Percentiles rank a stretch among this genome's conserved stretches.
Evolutionary conservation across 2,329 filamentous ascomycete species (phyloP).

Genomic region (Fusarium goolgardi): DNA sequence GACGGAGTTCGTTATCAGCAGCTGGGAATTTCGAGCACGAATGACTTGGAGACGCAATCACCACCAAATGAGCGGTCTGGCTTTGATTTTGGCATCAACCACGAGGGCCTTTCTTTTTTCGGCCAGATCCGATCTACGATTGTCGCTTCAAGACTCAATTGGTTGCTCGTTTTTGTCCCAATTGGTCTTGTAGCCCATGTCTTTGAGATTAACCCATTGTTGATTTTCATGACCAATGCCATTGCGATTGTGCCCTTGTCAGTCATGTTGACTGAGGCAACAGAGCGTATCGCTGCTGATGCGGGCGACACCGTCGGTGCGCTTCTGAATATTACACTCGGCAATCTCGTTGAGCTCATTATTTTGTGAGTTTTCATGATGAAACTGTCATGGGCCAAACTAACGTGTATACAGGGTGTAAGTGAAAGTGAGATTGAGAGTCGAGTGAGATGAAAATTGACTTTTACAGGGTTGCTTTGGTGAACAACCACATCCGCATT

Average conservation of each 20-base stretch:
- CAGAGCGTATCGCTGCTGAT: conserved; percentile 67
- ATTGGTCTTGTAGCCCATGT: conserved; percentile 70
- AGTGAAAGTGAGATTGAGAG: conserved; percentile 22
- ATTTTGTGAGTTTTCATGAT: conserved; percentile 58
- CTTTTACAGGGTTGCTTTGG: conserved; percentile 59
- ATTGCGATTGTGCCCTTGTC: conserved; percentile 70
- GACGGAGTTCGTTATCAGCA: conserved; percentile 43
- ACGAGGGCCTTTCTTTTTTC: conserved; percentile 30
- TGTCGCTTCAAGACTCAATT: conserved; percentile 66
- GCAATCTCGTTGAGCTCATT: conserved; percentile 72
- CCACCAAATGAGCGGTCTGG: conserved; percentile 26
- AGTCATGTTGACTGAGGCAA: conserved; percentile 67
- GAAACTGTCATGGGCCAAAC: conserved; percentile 21
- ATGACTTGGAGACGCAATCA: conserved; percentile 44
- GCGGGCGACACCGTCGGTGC: conserved; percentile 70
- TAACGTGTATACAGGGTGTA: conserved; percentile 52
- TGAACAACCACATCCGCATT: conserved; percentile 74
- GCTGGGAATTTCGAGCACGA: conserved; percentile 29
- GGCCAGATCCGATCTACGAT: conserved; percentile 47
- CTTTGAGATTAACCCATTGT: conserved; percentile 50
- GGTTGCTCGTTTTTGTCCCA: conserved; percentile 77
- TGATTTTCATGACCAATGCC: conserved; percentile 69
- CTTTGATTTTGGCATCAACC: conserved; percentile 24
- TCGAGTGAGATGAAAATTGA: conserved; percentile 21
- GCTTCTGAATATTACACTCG: conserved; percentile 70